Evolutionary conservation across 257 asterid species (phyloP).

Genomic region (Plantago major): DNA sequence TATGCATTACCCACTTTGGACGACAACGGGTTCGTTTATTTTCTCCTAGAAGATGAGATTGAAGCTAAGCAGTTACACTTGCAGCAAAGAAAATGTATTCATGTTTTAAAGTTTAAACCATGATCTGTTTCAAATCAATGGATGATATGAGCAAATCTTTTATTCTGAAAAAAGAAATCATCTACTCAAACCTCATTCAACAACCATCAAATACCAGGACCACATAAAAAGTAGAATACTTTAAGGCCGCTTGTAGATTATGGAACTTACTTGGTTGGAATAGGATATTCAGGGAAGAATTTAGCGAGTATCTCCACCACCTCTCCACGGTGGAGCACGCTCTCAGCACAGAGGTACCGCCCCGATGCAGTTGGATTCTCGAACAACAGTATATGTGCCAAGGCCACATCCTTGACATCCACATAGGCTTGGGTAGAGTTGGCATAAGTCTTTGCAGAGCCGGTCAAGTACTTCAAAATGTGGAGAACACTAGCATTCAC

Average conservation of each 20-base stretch:
- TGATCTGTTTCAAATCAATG: too few relatives aligned
- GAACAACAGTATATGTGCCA: constrained; percentile 76
- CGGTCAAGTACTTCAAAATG: constrained; percentile 76
- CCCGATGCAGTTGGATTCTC: constrained; percentile 77
- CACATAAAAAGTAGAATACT: too few relatives aligned
- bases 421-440: constrained; percentile 85
- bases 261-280: constrained; percentile 74
- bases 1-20: too few relatives aligned
- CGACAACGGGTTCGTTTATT: too few relatives aligned
- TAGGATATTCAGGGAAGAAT: constrained; percentile 82
- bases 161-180: too few relatives aligned
- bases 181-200: too few relatives aligned
- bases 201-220: too few relatives aligned
- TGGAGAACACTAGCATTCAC: constrained; percentile 85
- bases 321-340: constrained; percentile 89
- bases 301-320: constrained; percentile 80
- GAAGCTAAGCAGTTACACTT: too few relatives aligned
- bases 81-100: too few relatives aligned
- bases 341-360: constrained; percentile 76
- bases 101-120: too few relatives aligned
- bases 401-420: constrained; percentile 78
- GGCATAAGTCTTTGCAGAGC: constrained; percentile 85
- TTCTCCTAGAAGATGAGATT: too few relatives aligned
- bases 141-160: too few relatives aligned
- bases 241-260: background rate